A percentile compares a stretch with the other conserved stretches of the same genome.
Conservation (phyloP, 2,329 filamentous ascomycete genomes). For the Neoascochyta sp. region DNA sequence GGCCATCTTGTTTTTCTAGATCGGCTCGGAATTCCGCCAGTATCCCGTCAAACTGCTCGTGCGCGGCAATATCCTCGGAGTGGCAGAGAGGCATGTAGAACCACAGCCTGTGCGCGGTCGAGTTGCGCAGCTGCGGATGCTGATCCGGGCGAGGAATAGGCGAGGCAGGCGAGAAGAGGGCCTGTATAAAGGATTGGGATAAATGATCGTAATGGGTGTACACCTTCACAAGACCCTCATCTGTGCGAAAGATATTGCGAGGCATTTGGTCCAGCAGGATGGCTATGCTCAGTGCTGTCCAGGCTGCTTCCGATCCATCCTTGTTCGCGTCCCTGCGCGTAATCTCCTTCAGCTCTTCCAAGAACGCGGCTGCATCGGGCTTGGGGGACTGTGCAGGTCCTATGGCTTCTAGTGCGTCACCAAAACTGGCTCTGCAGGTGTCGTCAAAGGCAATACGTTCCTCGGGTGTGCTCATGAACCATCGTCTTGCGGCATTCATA, state of each 20-base stretch:
- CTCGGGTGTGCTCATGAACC: conserved; percentile 37
- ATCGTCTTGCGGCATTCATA: conserved; percentile 27
- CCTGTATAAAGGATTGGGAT: conserved; percentile 43
- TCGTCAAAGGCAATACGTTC: conserved; percentile 39
- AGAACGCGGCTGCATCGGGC: conserved; percentile 37
- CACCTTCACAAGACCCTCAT: conserved; percentile 42
- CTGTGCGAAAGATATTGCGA: conserved; percentile 57
- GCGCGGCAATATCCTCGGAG: conserved; percentile 49
- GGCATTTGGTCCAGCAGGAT: conserved; percentile 62
- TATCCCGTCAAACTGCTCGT: conserved; percentile 40
- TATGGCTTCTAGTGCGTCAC: conserved; percentile 37
- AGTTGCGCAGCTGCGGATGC: conserved; percentile 29
- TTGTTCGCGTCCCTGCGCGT: conserved; percentile 11
- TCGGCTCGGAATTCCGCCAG: conserved; percentile 35
- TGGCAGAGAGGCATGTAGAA: conserved; percentile 61
- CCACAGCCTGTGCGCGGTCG: conserved; percentile 49
- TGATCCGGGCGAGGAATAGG: conserved; percentile 25
- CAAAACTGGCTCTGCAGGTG: conserved; percentile 33
- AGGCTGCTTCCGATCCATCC: conserved; percentile 25
- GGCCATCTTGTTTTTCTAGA: conserved; percentile 26
- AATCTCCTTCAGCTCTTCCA: conserved; percentile 29
- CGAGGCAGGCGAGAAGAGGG: conserved; percentile 30
- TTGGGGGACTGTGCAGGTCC: conserved; percentile 32
- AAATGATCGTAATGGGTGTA: conserved; percentile 58
- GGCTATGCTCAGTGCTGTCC: conserved; percentile 48